Conservation (phyloP, 345 rosid species). For the Passiflora organensis region DNA sequence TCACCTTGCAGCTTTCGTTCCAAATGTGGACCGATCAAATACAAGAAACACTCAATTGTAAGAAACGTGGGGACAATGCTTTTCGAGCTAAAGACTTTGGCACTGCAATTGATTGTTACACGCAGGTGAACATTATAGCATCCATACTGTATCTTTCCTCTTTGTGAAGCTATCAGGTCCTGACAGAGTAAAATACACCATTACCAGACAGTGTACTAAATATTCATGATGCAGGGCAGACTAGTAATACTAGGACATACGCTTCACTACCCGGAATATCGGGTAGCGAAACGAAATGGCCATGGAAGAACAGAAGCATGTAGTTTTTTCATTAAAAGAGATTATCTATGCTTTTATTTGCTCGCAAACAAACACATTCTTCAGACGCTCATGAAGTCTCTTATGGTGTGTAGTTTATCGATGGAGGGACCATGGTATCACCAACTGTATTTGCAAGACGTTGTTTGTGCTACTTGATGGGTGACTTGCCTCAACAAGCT, state of each 20-base stretch:
- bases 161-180: no score
- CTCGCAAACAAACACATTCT: no score
- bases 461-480: constrained; percentile 75
- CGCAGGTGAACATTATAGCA: constrained; percentile 41
- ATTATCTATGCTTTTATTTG: no score
- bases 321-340: no score
- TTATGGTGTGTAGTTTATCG: constrained; percentile 58
- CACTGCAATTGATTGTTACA: constrained; percentile 46
- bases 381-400: no score
- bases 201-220: no score
- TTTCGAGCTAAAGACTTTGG: constrained; percentile 37
- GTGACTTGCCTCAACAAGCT: constrained; percentile 68
- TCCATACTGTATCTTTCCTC: background rate
- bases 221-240: no score
- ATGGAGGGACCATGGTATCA: constrained; percentile 71
- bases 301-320: no score
- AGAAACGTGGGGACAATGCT: constrained; percentile 47
- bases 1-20: constrained; percentile 45
- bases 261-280: no score
- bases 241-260: no score
- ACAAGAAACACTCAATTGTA: constrained; percentile 88
- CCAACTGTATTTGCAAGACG: constrained; percentile 79
- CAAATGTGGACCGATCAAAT: constrained; percentile 96
- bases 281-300: no score
- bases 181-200: background rate